Evolutionary conservation across 169 alveolate genomes (phyloP).

Genomic region (Plasmodium inui): DNA sequence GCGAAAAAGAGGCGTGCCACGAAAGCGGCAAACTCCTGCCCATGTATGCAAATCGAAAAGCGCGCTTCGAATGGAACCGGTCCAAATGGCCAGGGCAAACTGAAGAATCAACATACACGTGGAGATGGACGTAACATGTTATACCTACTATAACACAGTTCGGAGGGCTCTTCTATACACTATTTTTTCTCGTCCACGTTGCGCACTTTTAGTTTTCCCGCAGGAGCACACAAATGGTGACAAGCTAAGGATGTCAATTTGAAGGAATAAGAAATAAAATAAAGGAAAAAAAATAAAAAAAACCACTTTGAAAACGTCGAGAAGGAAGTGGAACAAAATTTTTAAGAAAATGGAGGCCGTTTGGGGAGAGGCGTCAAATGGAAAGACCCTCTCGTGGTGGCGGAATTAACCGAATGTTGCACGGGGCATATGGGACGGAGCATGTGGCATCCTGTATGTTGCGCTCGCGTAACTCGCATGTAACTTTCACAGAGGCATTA

Average conservation of each 20-base stretch:
- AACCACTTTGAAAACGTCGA: background rate
- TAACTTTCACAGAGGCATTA: background rate
- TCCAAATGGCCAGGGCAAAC: background rate
- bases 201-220: background rate
- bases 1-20: background rate
- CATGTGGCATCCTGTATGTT: background rate
- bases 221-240: background rate
- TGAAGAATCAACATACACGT: background rate
- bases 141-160: background rate
- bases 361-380: background rate
- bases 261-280: too few species aligned
- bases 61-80: background rate
- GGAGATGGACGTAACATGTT: background rate
- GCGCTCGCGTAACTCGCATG: background rate
- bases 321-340: background rate
- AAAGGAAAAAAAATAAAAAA: too few species aligned
- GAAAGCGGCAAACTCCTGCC: background rate
- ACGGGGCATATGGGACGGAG: background rate
- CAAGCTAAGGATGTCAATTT: background rate
- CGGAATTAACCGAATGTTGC: background rate
- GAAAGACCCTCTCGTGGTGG: background rate
- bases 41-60: background rate
- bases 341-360: too few species aligned
- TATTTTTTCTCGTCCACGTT: background rate
- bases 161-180: background rate